Evolutionary conservation across 768 basidiomycete genomes (phyloP), one percentile per base, ranked within the genome.

Genomic region (Daedalea quercina): DNA sequence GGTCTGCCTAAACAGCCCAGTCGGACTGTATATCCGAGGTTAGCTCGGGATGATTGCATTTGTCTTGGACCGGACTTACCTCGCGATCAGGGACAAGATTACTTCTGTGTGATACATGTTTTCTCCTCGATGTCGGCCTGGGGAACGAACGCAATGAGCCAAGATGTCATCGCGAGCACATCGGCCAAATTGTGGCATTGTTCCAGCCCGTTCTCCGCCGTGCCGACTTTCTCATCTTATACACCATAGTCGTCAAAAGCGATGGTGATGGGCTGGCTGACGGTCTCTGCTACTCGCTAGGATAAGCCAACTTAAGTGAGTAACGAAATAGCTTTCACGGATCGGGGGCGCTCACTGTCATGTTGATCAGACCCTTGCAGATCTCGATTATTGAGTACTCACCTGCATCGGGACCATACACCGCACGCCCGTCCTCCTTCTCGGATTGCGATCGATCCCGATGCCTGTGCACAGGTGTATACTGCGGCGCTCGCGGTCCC

Each of bases 81-180:
- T 60, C 8, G 57, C 58, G 11, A 63, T 57, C 19, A 62, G 54
- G 17, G 76, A 73, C 6, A 73, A 77, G 23, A 76, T 75, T 42
- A 78, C 75, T 53, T 76, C 71, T 84, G 82, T 3, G 82, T 80
- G 43, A 82, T 75, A 59, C 81, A 82, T 1, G 81, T 81, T 45
- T 82, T 79, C 54, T 78, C 77, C 42, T 82, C 76, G 7, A 80
- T 69, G 57, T 80, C 77, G 3, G 79, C 77, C 47, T 84, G 78
- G 17, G 81, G 71, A 6, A 82, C 73, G 54, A 84, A 78, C 3
- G 81, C 75, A 59, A 82, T 82, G 49, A 84, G 64, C 80, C 81
- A 84, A 9, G 78, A 69, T 2, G 77, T 78, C 47, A 84, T 79
- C 17, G 79, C 81, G 13, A 63, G 56, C 28, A 58, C 63, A 35